Base-by-base conservation (phyloP, 805 yeast species). In the Candida germanica region DNA sequence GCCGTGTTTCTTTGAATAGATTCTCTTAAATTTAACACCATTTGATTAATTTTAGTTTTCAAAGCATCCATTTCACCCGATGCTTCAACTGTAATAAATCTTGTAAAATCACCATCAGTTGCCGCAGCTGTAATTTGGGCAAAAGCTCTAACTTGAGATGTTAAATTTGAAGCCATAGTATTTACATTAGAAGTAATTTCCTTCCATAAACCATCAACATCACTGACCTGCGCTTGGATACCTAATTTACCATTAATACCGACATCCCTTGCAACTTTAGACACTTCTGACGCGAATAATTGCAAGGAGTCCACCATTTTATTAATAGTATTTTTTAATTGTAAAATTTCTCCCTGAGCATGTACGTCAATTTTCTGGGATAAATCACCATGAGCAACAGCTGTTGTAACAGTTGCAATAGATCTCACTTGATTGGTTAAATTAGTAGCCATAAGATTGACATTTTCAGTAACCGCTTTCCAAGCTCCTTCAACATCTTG, bases 121-220 rank as follows among this genome's bases (percentile, higher is more conserved):
- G 95, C 95, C 19, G 96, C 93, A 17, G 93, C 95, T 0, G 96
- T 87, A 51, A 87, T 87, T 56, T 87, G 94, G 25, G 94, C 95
- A 66, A 87, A 87, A 0, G 95, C 95, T 61, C 95, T 76, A 53
- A 87, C 95, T 64, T 87, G 96, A 1, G 94, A 82, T 0, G 96
- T 87, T 56, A 87, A 74, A 57, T 87, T 87, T n/a, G 91, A 80
- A 35, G 96, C 95, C 96, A 87, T 87, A 16, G 91, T 86, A 55
- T 87, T 87, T 46, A 87, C 96, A 61, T 87, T 87, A 13, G 93
- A 84, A 18, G 94, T 87, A 52, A 87, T 87, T 50, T 85, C 94
- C 53, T 83, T 86, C 96, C 96, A 87, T 42, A 86, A 63, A 2
- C 96, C 96, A 59, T 86, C 94, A 15, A 87, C 94, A 64, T 87